These are phyloP conservation scores for Ziziphus jujuba DNA, from an alignment of 306 rosid genomes.

Conservation along the genomic window DNA sequence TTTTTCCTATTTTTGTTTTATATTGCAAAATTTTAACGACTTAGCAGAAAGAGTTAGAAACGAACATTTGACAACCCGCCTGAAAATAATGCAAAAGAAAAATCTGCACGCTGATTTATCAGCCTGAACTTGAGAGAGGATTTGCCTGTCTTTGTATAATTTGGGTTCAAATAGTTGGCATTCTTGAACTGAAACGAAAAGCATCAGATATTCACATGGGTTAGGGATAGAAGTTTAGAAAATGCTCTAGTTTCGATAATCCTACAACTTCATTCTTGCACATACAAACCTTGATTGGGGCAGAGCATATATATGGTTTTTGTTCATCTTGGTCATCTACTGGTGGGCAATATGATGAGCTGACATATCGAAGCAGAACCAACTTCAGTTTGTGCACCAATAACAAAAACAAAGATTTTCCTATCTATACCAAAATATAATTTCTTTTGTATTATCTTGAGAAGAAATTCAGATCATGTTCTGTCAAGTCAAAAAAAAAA, in stretches of 20 bases:
- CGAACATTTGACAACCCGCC: constrained; percentile 67
- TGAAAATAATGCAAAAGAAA: constrained; percentile 82
- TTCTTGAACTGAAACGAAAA: constrained; percentile 56
- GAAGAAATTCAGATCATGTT: no score
- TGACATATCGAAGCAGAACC: constrained; percentile 16
- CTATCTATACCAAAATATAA: not conserved
- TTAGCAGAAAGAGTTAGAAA: not conserved
- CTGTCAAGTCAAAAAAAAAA: not conserved
- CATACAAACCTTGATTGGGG: constrained; percentile 33
- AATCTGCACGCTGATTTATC: constrained; percentile 92
- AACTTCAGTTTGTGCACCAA: not conserved
- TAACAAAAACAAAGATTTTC: not conserved
- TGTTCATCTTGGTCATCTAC: constrained; percentile 25
- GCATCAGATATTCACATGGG: constrained; percentile 7
- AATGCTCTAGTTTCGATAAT: not conserved
- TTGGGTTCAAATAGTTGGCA: constrained; percentile 41
- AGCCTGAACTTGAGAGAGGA: constrained; percentile 62
- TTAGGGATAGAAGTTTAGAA: not conserved
- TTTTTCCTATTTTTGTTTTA: no score
- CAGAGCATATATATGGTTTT: constrained; percentile 34
- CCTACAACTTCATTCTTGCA: not conserved
- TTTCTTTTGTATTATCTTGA: no score
- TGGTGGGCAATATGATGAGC: constrained; percentile 30
- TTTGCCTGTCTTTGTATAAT: constrained; percentile 61
- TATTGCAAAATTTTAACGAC: no score